phyloP scores from a whole-genome alignment of 2,329 filamentous ascomycete genomes.

The Leptoxyphium fumago region DNA sequence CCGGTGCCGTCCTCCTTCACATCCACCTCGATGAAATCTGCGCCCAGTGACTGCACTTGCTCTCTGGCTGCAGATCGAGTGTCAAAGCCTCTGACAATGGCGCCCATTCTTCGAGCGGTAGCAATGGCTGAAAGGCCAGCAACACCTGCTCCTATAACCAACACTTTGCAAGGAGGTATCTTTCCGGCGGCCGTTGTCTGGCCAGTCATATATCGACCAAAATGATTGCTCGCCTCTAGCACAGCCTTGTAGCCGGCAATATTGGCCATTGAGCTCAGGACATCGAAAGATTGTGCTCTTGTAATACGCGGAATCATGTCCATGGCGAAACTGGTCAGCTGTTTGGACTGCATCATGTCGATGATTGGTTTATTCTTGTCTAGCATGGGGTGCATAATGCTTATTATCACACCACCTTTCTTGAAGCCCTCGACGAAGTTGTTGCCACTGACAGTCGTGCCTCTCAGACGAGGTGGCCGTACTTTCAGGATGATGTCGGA shows the following conservation, averaged over 20 bases:
- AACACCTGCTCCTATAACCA: constrained; percentile 82
- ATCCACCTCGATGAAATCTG: constrained; percentile 79
- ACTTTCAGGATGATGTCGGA: constrained; percentile 77
- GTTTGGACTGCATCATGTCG: constrained; percentile 53
- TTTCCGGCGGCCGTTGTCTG: constrained; percentile 83
- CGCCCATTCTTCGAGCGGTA: constrained; percentile 71
- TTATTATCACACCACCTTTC: constrained; percentile 60
- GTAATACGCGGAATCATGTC: constrained; percentile 86
- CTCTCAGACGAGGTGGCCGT: constrained; percentile 50
- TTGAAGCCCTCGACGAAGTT: constrained; percentile 56
- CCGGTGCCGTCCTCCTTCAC: constrained; percentile 73
- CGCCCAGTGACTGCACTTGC: constrained; percentile 79
- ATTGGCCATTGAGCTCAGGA: constrained; percentile 80
- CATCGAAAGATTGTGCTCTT: constrained; percentile 76
- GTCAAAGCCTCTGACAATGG: constrained; percentile 81
- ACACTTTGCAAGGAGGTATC: constrained; percentile 78
- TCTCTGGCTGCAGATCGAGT: constrained; percentile 78
- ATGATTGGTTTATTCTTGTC: constrained; percentile 65
- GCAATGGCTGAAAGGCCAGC: constrained; percentile 80
- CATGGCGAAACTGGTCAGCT: constrained; percentile 74
- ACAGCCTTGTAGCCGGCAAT: constrained; percentile 90
- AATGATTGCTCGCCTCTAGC: constrained; percentile 76
- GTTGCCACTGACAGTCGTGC: constrained; percentile 23
- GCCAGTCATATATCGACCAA: constrained; percentile 75
- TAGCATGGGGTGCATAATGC: constrained; percentile 56